Evolutionary conservation across 1,284 basidiomycete genomes (phyloP), one percentile per base, ranked within the genome.

Genomic region (Cutaneotrichosporon sp.): DNA sequence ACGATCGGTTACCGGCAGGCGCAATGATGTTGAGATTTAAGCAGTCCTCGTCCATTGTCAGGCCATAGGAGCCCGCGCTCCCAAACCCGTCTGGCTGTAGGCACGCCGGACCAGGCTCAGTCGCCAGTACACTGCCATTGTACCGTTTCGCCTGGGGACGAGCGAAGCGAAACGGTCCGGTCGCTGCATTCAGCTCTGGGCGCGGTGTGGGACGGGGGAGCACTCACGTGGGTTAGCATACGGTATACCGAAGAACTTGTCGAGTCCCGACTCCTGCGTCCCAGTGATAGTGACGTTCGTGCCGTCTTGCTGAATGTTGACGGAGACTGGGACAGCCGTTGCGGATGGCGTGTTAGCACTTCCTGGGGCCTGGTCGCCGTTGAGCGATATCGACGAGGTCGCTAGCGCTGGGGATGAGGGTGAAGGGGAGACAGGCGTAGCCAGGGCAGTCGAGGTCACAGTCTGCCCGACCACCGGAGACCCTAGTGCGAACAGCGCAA

Each of bases 101-200:
- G 65, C 79, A 80, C 7, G 72, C 71, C 0, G 74, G 73, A 9
- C 72, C 67, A 13, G 65, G 64, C 6, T 36, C 61, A 9, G 73
- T 70, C 1, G 76, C 75, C 31, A 68, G 62, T 57, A 76, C 64
- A 36, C 71, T 65, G n/a, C 71, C 61, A 40, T 71, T 71, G 65
- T 75, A 73, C 4, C 51, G 49, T 26, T 59, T 46, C 13, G 56
- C 30, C 32, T 71, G 61, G 13, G 78, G 77, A 26, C 70, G 58
- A 5, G 63, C 76, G 71, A 88, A 84, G 3, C 86, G 77, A 0
- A 73, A 66, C 14, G 67, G 62, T 2, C 70, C 72, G n/a, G 84
- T 76, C 2, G 89, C 89, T 30, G 85, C 1, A 3, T 51, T 62
- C 21, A 58, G 60, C 30, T 7, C 9, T 49, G 11, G 31, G 21